A percentile compares a stretch with the other conserved stretches of the same genome.
phyloP scores from a whole-genome alignment of 2,329 filamentous ascomycete genomes.

The Hypomyces rosellus region DNA sequence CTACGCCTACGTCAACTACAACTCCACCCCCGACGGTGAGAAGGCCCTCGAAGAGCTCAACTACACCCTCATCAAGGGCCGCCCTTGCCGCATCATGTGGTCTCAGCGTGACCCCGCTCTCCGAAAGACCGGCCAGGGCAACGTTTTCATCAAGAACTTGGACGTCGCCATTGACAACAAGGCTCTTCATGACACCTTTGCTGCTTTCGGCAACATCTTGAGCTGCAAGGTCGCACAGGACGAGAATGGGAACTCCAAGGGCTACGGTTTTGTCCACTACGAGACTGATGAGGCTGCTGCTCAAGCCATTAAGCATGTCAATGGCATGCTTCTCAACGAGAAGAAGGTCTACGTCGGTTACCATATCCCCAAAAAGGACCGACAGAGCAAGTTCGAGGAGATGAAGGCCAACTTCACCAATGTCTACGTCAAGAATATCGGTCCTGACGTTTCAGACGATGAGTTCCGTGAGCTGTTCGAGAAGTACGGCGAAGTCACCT shows the following conservation, averaged over 20 bases:
- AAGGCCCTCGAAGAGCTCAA: slow-evolving; percentile 98
- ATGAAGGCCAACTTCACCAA: slow-evolving; percentile 99
- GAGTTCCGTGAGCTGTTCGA: slow-evolving; percentile 93
- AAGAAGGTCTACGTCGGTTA: slow-evolving; percentile 99
- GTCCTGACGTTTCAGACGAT: slow-evolving; percentile 76
- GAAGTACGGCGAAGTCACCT: slow-evolving; percentile 89
- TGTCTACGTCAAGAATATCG: slow-evolving; percentile 98
- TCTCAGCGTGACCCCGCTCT: slow-evolving; percentile 98
- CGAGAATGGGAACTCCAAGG: slow-evolving; percentile 93
- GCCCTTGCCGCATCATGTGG: slow-evolving; percentile 99
- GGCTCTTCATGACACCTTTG: slow-evolving; percentile 98
- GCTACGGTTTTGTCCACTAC: slow-evolving; percentile 99
- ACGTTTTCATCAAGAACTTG: slow-evolving; percentile 99
- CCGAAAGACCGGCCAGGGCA: slow-evolving; percentile 98
- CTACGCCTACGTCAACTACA: slow-evolving; percentile 99
- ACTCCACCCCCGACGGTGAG: slow-evolving; percentile 92
- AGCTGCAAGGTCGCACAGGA: slow-evolving; percentile 99
- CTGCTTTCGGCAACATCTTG: slow-evolving; percentile 97
- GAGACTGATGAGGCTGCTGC: slow-evolving; percentile 96
- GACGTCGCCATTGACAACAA: slow-evolving; percentile 99
- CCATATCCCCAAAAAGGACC: slow-evolving; percentile 99
- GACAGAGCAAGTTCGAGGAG: slow-evolving; percentile 99
- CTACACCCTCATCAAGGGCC: slow-evolving; percentile 98
- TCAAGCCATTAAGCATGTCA: slow-evolving; percentile 98
- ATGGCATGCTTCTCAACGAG: slow-evolving; percentile 99